Evolutionary conservation across 2,329 filamentous ascomycete genomes (phyloP).

Genomic region (Aureobasidium namibiae): DNA sequence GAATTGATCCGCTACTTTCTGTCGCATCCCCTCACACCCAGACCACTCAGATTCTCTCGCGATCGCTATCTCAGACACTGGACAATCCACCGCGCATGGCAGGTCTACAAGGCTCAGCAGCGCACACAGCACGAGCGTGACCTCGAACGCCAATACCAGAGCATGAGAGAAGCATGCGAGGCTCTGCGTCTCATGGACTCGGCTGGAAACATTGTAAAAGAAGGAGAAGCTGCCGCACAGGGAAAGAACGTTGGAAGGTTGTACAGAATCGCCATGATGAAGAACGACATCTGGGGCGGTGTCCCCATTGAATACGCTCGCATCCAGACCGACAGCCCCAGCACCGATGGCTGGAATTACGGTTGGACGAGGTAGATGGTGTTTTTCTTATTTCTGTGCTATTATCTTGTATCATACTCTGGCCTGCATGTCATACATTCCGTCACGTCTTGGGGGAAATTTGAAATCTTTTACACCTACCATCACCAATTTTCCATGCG

Average conservation of each 20-base stretch:
- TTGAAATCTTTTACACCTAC: background rate
- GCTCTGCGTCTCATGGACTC: slow-evolving; percentile 54
- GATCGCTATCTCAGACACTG: slow-evolving; percentile 87
- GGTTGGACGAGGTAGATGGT: slow-evolving; percentile 62
- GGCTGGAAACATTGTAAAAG: slow-evolving; percentile 30
- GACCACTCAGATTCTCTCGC: slow-evolving; percentile 80
- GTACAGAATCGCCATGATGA: slow-evolving; percentile 83
- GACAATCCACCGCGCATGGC: slow-evolving; percentile 97
- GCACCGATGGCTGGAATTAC: slow-evolving; percentile 80
- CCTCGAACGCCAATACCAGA: slow-evolving; percentile 70
- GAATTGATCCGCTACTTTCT: slow-evolving; percentile 63
- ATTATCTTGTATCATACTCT: slow-evolving; percentile 4
- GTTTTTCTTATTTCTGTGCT: background rate
- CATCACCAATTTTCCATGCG: background rate
- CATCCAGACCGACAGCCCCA: slow-evolving; percentile 74
- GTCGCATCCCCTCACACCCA: slow-evolving; percentile 58
- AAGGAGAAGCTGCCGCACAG: slow-evolving; percentile 19
- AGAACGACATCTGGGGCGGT: slow-evolving; percentile 73
- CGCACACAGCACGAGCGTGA: slow-evolving; percentile 58
- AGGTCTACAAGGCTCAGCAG: slow-evolving; percentile 65
- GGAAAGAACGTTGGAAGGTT: slow-evolving; percentile 60
- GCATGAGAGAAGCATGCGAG: slow-evolving; percentile 80
- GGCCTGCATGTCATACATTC: background rate
- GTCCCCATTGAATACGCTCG: slow-evolving; percentile 89
- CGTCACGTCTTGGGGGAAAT: background rate